A percentile compares a stretch with the other conserved stretches of the same genome.
Conservation (phyloP, 257 asterid genomes). For the Dorcoceras hygrometricum region DNA sequence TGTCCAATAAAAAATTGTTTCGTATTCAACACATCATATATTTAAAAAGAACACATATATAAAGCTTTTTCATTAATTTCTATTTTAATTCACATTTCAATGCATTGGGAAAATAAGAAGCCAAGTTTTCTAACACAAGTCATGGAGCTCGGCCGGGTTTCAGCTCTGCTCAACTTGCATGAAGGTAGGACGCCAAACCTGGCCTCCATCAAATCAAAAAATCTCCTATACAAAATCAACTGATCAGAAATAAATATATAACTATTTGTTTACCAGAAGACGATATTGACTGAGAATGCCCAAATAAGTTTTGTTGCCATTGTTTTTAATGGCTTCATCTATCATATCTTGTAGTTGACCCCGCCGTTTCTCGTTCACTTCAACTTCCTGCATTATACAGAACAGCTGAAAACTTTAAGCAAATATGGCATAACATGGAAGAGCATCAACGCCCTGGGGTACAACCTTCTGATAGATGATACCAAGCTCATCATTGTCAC, state of each 20-base stretch:
- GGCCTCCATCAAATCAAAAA: constrained; percentile 6
- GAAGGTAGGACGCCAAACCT: constrained; percentile 12
- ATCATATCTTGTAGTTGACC: constrained; percentile 79
- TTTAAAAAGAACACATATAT: not conserved
- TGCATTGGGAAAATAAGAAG: not conserved
- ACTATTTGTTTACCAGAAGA: constrained; percentile 61
- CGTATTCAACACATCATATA: not conserved
- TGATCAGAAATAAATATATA: constrained; percentile 9
- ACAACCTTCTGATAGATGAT: constrained; percentile 75
- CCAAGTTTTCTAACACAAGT: not conserved
- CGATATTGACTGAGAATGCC: constrained; percentile 89
- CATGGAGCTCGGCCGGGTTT: not conserved
- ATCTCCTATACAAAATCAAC: constrained; percentile 6
- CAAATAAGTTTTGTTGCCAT: constrained; percentile 81
- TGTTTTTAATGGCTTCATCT: constrained; percentile 80
- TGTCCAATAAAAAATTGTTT: not conserved
- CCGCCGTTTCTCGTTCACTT: constrained; percentile 75
- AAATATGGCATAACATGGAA: constrained; percentile 18
- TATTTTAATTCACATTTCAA: no score
- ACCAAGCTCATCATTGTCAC: constrained; percentile 93
- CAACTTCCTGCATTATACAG: constrained; percentile 64
- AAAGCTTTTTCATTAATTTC: no score
- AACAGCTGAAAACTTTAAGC: constrained; percentile 19
- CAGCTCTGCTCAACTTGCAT: not conserved
- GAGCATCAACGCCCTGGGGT: constrained; percentile 10